Evolutionary conservation across 1,284 basidiomycete species (phyloP), one percentile per base, ranked within the genome.

Genomic region (Phlebopus sp.): DNA sequence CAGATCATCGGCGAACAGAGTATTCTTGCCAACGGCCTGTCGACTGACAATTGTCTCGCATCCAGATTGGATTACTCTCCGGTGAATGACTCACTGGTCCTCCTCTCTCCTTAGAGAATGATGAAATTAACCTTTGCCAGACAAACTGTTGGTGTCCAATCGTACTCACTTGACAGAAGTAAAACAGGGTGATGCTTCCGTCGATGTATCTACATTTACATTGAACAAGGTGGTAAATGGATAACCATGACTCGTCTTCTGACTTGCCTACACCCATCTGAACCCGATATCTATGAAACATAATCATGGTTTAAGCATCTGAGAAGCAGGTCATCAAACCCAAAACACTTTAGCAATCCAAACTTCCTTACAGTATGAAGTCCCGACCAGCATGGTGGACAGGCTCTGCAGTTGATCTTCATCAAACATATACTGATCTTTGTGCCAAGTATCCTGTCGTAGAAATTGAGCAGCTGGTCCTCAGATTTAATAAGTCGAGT

Each of bases 321-420:
- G 45, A 6, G n/a, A 42, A 30, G 47, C 31, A 18, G 37, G 47
- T 31, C 27, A 37, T 62, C 2, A 65, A 51, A 18, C 46, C 30
- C 25, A 36, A 18, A 35, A 40, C 34, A 15, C 21, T 37, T 11
- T 36, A 25, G 14, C 10, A n/a, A 3, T 9, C 9, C 17, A 5
- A 17, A 27, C 19, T 38, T 45, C 71, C 81, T 71, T 64, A 90
- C 90, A 95, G 62, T 96, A 96, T 1, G 90, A 92, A 34, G 90
- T 93, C 21, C 92, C 92, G 18, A 92, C 89, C 37, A 95, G 75
- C 78, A 95, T 91, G 37, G 89, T 90, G 36, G 91, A 90, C 58
- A 97, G 77, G 56, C 83, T 86, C 61, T 89, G 85, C 36, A 94
- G 68, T 63, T 96, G 92, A 62, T 96, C 93, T 65, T 95, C 90